phyloP scores from a whole-genome alignment of 2,329 filamentous ascomycete genomes.

The Albifimbria verrucaria region DNA sequence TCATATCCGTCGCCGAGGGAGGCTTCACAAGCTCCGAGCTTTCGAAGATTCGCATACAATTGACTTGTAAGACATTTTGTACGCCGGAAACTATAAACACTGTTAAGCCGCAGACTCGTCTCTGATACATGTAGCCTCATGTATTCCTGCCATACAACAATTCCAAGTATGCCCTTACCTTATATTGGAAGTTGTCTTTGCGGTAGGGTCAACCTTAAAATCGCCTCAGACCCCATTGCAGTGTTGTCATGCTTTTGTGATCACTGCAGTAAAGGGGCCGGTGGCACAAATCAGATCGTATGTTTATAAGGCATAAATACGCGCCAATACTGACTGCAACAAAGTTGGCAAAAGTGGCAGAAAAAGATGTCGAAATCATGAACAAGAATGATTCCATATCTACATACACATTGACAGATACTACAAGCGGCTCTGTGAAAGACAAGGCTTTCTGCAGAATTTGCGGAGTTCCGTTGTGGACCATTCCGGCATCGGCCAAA shows the following conservation, averaged over 20 bases:
- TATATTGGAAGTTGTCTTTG: slow-evolving; percentile 18
- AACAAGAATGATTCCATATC: slow-evolving; percentile 4
- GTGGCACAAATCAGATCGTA: slow-evolving; percentile 15
- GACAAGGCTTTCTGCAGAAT: slow-evolving; percentile 21
- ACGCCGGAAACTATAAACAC: not conserved
- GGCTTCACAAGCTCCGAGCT: not conserved
- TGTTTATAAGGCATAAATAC: not conserved
- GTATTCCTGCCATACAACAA: not conserved
- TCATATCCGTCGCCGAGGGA: not conserved
- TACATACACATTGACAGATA: slow-evolving; percentile 16
- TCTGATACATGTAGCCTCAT: not conserved
- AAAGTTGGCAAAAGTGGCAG: slow-evolving; percentile 24
- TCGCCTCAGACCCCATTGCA: slow-evolving; percentile 12
- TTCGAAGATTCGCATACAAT: too few relatives aligned
- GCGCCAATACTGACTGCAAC: not conserved
- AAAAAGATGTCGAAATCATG: slow-evolving; percentile 10
- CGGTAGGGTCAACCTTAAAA: slow-evolving; percentile 6
- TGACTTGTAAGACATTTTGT: too few relatives aligned
- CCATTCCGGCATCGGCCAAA: slow-evolving; percentile 19
- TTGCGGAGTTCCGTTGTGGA: slow-evolving; percentile 24
- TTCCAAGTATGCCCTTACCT: slow-evolving; percentile 8
- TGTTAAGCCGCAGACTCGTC: not conserved
- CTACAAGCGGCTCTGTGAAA: slow-evolving; percentile 19
- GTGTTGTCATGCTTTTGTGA: slow-evolving; percentile 17
- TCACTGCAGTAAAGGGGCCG: slow-evolving; percentile 16